These are phyloP conservation scores for Globisporangium okanoganense DNA, from an alignment of 352 stramenopile species.

Conservation along the genomic window DNA sequence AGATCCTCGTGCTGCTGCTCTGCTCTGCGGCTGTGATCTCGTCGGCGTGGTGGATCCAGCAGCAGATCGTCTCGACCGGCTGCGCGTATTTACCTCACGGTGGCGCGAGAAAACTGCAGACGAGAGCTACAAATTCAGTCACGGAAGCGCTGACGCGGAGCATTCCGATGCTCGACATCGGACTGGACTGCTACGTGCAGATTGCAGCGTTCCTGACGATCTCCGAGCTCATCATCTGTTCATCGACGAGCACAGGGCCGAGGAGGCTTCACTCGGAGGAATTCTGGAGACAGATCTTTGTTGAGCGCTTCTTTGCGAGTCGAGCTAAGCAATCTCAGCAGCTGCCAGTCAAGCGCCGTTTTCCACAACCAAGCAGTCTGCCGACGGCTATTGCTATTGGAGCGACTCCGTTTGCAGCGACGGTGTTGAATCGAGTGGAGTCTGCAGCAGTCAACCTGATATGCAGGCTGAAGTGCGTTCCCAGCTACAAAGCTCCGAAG, in stretches of 20 bases:
- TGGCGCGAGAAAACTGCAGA: background rate
- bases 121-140: background rate
- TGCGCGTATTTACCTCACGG: background rate
- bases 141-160: background rate
- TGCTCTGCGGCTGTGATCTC: constrained; percentile 33
- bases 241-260: constrained; percentile 19
- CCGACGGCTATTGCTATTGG: background rate
- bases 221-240: constrained; percentile 28
- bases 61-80: constrained; percentile 30
- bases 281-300: constrained; percentile 34
- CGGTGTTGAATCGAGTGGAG: constrained; percentile 20
- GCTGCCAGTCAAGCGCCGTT: background rate
- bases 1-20: constrained; percentile 27
- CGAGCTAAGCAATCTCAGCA: background rate
- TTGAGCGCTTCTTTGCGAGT: constrained; percentile 5
- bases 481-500: background rate
- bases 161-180: constrained; percentile 12
- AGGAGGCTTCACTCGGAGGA: constrained; percentile 17
- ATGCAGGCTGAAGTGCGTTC: constrained; percentile 15
- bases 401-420: constrained; percentile 15
- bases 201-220: constrained; percentile 32
- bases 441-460: constrained; percentile 15
- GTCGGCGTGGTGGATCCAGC: constrained; percentile 41
- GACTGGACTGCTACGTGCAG: constrained; percentile 30
- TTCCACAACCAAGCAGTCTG: background rate